Evolutionary conservation across 163 green algal genomes (phyloP).

Genomic region (Trebouxiophyceae sp.): DNA sequence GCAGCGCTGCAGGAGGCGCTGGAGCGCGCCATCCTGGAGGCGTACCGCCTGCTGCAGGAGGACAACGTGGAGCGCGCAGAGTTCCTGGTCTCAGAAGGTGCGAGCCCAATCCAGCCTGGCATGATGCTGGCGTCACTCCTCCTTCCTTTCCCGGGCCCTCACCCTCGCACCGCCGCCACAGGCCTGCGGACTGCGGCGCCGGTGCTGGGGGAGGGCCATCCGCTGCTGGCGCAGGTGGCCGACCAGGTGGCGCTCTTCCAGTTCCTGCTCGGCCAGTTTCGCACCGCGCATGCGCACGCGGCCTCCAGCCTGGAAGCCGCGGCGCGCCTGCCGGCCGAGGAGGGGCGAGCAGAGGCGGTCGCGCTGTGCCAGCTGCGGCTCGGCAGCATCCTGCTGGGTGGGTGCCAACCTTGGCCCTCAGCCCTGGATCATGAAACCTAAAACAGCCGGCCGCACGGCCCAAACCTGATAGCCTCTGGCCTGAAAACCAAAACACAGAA

Average conservation of each 20-base stretch:
- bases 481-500: no score
- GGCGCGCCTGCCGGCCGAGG: background rate
- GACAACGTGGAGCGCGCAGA: background rate
- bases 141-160: no score
- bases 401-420: no score
- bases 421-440: no score
- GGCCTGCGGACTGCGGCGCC: background rate
- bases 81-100: background rate
- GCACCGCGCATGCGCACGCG: background rate
- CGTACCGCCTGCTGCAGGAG: background rate
- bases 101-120: background rate
- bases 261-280: background rate
- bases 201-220: background rate
- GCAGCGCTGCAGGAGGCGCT: background rate
- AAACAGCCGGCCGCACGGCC: no score
- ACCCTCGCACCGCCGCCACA: background rate
- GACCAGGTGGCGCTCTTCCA: background rate
- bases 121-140: background rate
- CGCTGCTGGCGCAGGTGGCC: background rate
- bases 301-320: background rate
- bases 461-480: no score
- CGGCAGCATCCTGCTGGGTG: background rate
- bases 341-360: background rate
- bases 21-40: background rate
- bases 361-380: background rate